phyloP scores from a whole-genome alignment of 1,284 basidiomycete genomes.

The Microbotryum lychnidis-dioicae region DNA sequence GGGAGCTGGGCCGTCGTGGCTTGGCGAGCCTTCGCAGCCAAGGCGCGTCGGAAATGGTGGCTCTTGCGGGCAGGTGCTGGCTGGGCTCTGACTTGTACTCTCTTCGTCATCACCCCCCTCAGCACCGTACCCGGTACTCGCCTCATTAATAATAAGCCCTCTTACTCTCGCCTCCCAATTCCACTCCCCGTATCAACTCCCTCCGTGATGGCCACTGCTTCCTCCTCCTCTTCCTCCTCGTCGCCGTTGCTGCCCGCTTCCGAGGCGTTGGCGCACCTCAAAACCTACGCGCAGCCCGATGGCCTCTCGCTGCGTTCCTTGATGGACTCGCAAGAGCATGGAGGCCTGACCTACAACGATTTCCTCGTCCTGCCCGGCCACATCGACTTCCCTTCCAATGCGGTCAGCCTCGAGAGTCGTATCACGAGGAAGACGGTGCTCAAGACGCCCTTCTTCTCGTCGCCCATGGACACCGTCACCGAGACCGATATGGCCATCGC shows the following conservation, averaged over 20 bases:
- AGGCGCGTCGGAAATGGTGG: too few relatives aligned
- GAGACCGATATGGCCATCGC: slow-evolving; percentile 95
- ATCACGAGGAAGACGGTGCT: slow-evolving; percentile 77
- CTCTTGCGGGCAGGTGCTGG: too few relatives aligned
- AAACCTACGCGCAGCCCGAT: slow-evolving; percentile 66
- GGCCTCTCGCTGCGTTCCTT: slow-evolving; percentile 79
- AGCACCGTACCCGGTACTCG: too few relatives aligned
- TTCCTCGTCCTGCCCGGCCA: slow-evolving; percentile 64
- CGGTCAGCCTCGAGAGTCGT: slow-evolving; percentile 73
- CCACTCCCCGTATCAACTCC: too few relatives aligned
- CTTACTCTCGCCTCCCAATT: too few relatives aligned
- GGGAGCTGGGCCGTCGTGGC: too few relatives aligned
- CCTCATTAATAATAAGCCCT: too few relatives aligned
- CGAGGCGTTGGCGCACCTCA: slow-evolving; percentile 61
- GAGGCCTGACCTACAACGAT: slow-evolving; percentile 83
- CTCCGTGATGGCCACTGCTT: too few relatives aligned
- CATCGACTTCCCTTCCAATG: slow-evolving; percentile 81
- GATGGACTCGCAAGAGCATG: slow-evolving; percentile 80
- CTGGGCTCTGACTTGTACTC: too few relatives aligned
- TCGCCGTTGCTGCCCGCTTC: slow-evolving; percentile 10
- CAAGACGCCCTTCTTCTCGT: slow-evolving; percentile 95
- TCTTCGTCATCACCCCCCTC: too few relatives aligned
- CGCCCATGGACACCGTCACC: slow-evolving; percentile 99
- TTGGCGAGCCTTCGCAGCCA: too few relatives aligned
- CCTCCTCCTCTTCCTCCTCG: too few relatives aligned